Evolutionary conservation across 495 filamentous ascomycete species (phyloP), one percentile per base, ranked within the genome.

Genomic region (Aspergillus mulundensis): DNA sequence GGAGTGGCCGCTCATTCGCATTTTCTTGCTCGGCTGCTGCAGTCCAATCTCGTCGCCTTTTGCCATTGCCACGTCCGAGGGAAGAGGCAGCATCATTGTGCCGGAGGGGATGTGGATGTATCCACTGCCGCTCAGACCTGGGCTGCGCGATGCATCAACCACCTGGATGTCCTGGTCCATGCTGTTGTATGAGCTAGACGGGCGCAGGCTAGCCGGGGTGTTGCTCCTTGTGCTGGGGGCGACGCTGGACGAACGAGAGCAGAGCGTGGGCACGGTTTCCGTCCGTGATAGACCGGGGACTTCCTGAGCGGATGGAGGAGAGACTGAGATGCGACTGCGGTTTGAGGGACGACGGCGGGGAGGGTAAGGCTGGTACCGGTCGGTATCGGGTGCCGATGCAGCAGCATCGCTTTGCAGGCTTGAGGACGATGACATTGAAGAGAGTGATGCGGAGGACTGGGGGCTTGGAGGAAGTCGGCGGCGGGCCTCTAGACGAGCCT

Each of bases 231-330:
- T 71, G 58, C 70, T 76, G 16, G 74, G 67, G 7, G 73, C 70
- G 18, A 77, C 18, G 58, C 78, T 73, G 53, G 70, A 87, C 54
- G 69, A 82, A 12, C 76, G 77, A 41, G 77, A 79, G 57, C 73
- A 66, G 18, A 77, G 60, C 24, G 77, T 76, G 40, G 65, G 77
- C 53, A 71, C 64, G 1, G 72, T 77, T 43, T 76, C 70, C 0
- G 75, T 70, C 15, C 73, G 77, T 0, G 78, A 77, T 1, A 82
- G 68, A 6, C 51, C 64, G 11, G 79, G 79, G 0, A 82, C 68
- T 52, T 78, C 76, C 21, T 75, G 70, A 34, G 75, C 65, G 15
- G 76, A 78, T 1, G 79, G 79, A 8, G 79, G 78, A 21, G 79
- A 82, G 48, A 73, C 72, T n/a, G 79, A 81, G 1, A 71, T 69